These are phyloP conservation scores for Cryphonectria naterciae DNA, from an alignment of 2,329 filamentous ascomycete genomes.

Conservation along the genomic window DNA sequence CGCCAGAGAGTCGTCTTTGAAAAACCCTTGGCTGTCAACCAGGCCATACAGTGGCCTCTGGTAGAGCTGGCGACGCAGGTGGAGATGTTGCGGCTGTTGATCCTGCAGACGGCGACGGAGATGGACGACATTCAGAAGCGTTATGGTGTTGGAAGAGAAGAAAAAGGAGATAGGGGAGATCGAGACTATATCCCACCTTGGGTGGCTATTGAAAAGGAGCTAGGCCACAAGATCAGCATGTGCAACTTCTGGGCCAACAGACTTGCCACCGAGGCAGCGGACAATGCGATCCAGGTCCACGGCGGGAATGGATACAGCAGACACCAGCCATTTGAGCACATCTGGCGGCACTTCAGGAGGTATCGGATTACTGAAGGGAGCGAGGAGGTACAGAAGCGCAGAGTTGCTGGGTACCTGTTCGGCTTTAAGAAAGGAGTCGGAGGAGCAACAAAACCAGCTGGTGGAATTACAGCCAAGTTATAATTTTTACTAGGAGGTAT, in stretches of 20 bases:
- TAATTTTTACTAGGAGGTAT: background rate
- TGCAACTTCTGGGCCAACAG: constrained; percentile 69
- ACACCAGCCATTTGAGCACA: constrained; percentile 66
- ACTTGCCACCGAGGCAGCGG: constrained; percentile 62
- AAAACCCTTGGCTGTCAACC: constrained; percentile 59
- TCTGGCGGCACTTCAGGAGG: constrained; percentile 65
- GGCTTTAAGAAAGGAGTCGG: constrained; percentile 30
- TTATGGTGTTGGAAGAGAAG: constrained; percentile 21
- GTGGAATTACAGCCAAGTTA: background rate
- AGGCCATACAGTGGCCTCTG: constrained; percentile 67
- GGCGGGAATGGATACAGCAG: constrained; percentile 63
- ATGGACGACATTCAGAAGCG: constrained; percentile 58
- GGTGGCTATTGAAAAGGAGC: constrained; percentile 58
- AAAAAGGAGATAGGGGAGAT: background rate
- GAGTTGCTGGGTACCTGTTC: constrained; percentile 60
- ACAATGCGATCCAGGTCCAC: constrained; percentile 65
- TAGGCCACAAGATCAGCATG: constrained; percentile 67
- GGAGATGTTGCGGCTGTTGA: constrained; percentile 64
- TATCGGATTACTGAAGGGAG: constrained; percentile 68
- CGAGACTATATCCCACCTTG: constrained; percentile 37
- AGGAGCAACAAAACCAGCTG: background rate
- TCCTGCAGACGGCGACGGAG: constrained; percentile 63
- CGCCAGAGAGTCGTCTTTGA: constrained; percentile 58
- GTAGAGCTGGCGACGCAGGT: constrained; percentile 65
- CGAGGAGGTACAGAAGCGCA: constrained; percentile 70